Conservation (phyloP, 2,329 filamentous ascomycete genomes). For the Paecilomyces formosus region DNA sequence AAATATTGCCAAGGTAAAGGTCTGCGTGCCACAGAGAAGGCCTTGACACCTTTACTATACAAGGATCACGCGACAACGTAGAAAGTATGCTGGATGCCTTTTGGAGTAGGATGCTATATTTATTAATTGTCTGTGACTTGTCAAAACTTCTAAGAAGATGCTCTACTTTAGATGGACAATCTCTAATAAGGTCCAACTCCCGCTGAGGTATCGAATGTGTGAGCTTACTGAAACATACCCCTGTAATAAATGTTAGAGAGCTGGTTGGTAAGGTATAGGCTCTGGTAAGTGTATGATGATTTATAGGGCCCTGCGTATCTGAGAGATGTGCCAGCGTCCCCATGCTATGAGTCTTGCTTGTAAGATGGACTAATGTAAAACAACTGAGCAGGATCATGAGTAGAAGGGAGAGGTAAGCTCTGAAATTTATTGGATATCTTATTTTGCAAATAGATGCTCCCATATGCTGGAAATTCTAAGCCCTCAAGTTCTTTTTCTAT, state of each 20-base stretch:
- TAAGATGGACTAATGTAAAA: conserved; percentile 13
- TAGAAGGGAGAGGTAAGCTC: conserved; percentile 5
- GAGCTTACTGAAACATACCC: conserved; percentile 9
- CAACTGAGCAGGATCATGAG: conserved; percentile 9
- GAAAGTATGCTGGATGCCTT: conserved; percentile 9
- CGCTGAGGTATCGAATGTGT: conserved; percentile 9
- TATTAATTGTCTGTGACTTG: conserved; percentile 9
- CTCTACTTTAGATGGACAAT: conserved; percentile 6
- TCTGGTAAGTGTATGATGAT: conserved; percentile 1
- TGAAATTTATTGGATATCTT: conserved; percentile 4
- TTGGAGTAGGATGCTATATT: conserved; percentile 11
- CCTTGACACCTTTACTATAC: conserved; percentile 5
- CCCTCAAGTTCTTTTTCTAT: conserved; percentile 15
- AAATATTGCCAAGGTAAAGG: conserved; percentile 18
- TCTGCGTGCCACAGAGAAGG: conserved; percentile 15
- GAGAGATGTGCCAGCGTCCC: neutral
- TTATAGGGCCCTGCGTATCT: conserved; percentile 10
- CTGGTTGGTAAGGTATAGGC: neutral
- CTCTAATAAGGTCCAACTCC: conserved; percentile 5
- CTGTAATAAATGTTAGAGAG: conserved; percentile 6
- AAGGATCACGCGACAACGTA: conserved; percentile 9
- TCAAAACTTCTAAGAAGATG: conserved; percentile 8
- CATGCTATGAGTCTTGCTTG: conserved; percentile 3
- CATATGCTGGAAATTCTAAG: conserved; percentile 26
- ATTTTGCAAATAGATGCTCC: conserved; percentile 19